Base-by-base conservation (phyloP, 768 basidiomycete species). In the Pulveroboletus ravenelii region DNA sequence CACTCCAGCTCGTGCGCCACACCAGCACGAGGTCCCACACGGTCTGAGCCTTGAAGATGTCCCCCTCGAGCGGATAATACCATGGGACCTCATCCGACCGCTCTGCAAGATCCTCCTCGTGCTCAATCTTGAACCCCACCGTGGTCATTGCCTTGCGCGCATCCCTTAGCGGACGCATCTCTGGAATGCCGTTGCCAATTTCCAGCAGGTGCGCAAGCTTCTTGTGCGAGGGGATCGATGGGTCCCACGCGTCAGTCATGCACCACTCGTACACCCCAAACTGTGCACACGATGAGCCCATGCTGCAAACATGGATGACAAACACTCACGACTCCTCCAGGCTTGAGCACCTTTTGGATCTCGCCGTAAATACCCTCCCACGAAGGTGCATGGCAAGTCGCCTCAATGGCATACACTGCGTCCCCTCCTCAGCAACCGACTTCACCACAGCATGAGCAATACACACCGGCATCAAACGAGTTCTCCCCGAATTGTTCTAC, bases 241-340 rank as follows among this genome's bases (percentile, higher is more conserved):
- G 80, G 70, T 97, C 88, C 90, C 94, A 94, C 3, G 70, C 66
- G 68, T 97, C 93, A 17, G 96, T 97, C 96, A 99, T 97, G 70
- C 84, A 86, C 95, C 95, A 99, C 68, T 98, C 96, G 71, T 98
- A 99, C 34, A 98, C 89, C 63, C 94, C 95, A 69, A 96, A 96
- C 89, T 94, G 54, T 1, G 36, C 45, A 35, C 39, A 30, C 41
- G 5, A 25, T 52, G 3, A 53, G 57, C 54, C 2, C 42, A n/a
- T 31, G 41, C 5, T 42, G 5, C 5, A 5, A 6, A 45, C 25
- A 10, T 17, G 5, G 54, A 39, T 2, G 3, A 6, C 20, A 18
- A 41, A 49, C 27, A 80, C 89, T 67, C 64, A 94, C 93, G 18
- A 89, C 75, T 55, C 95, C 95, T 73, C 94, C 95, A 1, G 95